These are phyloP conservation scores for Fusarium sp. DNA, from an alignment of 2,329 filamentous ascomycete genomes.

Conservation along the genomic window DNA sequence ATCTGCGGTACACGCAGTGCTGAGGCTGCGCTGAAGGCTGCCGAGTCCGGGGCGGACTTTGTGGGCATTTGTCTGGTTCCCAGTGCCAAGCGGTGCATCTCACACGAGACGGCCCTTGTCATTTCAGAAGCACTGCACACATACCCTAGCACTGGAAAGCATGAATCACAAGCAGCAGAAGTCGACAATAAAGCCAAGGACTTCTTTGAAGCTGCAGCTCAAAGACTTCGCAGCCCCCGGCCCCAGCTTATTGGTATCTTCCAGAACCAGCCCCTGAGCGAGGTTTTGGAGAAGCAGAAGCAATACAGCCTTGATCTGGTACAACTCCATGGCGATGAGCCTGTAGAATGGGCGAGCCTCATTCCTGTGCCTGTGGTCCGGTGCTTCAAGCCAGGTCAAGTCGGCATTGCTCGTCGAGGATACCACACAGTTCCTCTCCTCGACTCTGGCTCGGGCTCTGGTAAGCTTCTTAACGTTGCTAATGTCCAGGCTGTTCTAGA, in stretches of 20 bases:
- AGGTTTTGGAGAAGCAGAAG: constrained; percentile 83
- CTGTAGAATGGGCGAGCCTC: constrained; percentile 88
- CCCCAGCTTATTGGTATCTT: constrained; percentile 94
- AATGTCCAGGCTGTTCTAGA: constrained; percentile 76
- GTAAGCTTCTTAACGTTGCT: constrained; percentile 79
- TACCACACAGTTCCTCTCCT: constrained; percentile 88
- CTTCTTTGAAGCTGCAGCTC: constrained; percentile 75
- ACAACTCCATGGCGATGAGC: constrained; percentile 92
- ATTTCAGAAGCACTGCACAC: constrained; percentile 85
- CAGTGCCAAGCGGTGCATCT: constrained; percentile 83
- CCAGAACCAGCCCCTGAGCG: constrained; percentile 86
- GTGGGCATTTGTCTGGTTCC: constrained; percentile 93
- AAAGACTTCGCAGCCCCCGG: constrained; percentile 65
- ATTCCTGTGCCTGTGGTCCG: constrained; percentile 94
- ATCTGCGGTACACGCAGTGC: constrained; percentile 92
- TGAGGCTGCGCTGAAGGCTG: constrained; percentile 83
- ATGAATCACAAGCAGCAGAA: constrained; percentile 48
- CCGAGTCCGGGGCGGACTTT: constrained; percentile 89
- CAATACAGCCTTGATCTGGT: constrained; percentile 86
- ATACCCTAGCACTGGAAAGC: constrained; percentile 66
- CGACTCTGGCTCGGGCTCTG: constrained; percentile 88
- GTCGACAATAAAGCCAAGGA: constrained; percentile 64
- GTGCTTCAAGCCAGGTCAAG: constrained; percentile 82
- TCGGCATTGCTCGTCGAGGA: constrained; percentile 79
- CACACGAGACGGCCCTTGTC: constrained; percentile 79